Percentiles rank a stretch among this genome's conserved stretches.
These are phyloP conservation scores for Yarrowia alimentaria DNA, from an alignment of 805 yeast genomes.

Conservation along the genomic window DNA sequence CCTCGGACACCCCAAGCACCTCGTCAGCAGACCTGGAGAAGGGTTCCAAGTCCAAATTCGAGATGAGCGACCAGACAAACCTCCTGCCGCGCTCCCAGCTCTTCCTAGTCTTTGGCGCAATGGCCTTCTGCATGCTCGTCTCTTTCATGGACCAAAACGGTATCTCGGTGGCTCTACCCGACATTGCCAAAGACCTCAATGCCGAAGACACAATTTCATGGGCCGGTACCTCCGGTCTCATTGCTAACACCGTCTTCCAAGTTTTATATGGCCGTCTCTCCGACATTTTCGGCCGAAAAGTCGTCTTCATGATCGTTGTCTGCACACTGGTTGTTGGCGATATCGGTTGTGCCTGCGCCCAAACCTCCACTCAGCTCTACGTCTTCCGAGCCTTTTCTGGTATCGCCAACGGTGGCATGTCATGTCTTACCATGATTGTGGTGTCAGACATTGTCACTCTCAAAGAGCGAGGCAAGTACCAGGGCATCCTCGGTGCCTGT, in stretches of 20 bases:
- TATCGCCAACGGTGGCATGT: slow-evolving; percentile 55
- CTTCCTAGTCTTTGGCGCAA: slow-evolving; percentile 28
- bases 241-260: slow-evolving; percentile 54
- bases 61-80: slow-evolving; percentile 29
- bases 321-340: slow-evolving; percentile 46
- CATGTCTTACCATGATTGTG: slow-evolving; percentile 52
- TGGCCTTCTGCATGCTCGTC: slow-evolving; percentile 32
- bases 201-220: slow-evolving; percentile 53
- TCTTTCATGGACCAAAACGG: slow-evolving; percentile 53
- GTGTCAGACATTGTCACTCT: slow-evolving; percentile 55
- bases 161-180: slow-evolving; percentile 49
- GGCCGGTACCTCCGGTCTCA: slow-evolving; percentile 56
- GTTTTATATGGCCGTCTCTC: slow-evolving; percentile 54
- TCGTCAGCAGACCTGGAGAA: slow-evolving; percentile 13
- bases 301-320: slow-evolving; percentile 45
- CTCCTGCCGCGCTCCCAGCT: slow-evolving; percentile 28
- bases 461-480: slow-evolving; percentile 55
- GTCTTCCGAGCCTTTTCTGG: slow-evolving; percentile 57
- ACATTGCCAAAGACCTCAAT: slow-evolving; percentile 49
- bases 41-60: background rate
- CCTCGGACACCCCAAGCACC: no score
- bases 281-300: slow-evolving; percentile 55
- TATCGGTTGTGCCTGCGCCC: slow-evolving; percentile 53
- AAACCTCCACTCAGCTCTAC: slow-evolving; percentile 49
- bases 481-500: slow-evolving; percentile 53